Percentiles rank a stretch among this genome's conserved stretches.
Evolutionary conservation across 345 rosid genomes (phyloP).

Genomic region (Syzygium aqueum): DNA sequence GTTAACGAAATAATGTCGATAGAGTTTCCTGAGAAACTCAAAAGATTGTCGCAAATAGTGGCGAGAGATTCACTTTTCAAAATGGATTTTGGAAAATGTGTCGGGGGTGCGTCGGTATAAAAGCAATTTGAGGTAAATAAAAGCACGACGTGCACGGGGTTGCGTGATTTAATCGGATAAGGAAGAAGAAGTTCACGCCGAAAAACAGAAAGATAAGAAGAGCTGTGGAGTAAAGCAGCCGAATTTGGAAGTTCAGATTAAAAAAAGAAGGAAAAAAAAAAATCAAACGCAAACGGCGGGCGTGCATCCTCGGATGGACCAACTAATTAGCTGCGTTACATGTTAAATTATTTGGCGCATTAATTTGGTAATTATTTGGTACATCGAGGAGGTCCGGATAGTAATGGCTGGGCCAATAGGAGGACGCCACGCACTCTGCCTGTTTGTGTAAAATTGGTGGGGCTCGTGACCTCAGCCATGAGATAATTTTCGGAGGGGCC

Average conservation of each 20-base stretch:
- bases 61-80: neutral
- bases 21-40: neutral
- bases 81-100: neutral
- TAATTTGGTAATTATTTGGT: neutral
- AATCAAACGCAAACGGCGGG: neutral
- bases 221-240: neutral
- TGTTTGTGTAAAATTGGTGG: neutral
- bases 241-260: neutral
- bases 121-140: neutral
- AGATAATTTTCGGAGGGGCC: neutral
- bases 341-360: neutral
- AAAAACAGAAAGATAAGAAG: neutral
- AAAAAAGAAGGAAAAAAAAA: neutral
- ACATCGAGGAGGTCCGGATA: neutral
- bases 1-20: neutral
- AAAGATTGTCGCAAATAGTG: neutral
- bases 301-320: neutral
- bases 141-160: neutral
- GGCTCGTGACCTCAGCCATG: neutral
- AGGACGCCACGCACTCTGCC: neutral
- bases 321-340: neutral
- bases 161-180: neutral
- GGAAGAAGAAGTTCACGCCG: neutral
- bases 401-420: neutral
- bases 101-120: accelerated